Evolutionary conservation across 148 eudicot species (phyloP).

Genomic region (Arctostaphylos glauca): DNA sequence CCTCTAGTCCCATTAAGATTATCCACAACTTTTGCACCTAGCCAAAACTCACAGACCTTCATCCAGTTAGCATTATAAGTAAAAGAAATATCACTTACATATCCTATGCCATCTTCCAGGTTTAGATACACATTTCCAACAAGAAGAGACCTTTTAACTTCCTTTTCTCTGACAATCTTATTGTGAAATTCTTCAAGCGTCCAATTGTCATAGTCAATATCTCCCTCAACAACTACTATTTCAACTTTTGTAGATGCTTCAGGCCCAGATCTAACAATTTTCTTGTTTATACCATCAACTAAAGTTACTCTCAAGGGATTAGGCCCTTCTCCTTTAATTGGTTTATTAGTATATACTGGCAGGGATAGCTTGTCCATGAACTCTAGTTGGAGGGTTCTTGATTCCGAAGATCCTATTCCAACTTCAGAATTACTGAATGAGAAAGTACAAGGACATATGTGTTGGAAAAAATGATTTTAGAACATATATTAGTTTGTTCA

Average conservation of each 20-base stretch:
- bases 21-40: conserved; percentile 15
- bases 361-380: background rate
- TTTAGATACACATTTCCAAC: background rate
- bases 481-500: no score
- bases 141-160: conserved; percentile 15
- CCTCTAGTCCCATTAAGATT: background rate
- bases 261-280: conserved; percentile 14
- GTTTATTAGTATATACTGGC: background rate
- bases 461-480: no score
- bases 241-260: conserved; percentile 17
- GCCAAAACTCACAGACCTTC: background rate
- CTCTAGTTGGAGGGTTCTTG: background rate
- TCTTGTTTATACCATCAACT: background rate
- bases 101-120: conserved; percentile 12
- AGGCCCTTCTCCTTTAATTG: conserved; percentile 13
- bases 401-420: background rate
- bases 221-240: conserved; percentile 14
- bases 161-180: background rate
- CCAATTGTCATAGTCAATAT: background rate
- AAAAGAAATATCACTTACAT: background rate
- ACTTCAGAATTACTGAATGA: background rate
- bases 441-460: background rate
- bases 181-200: background rate
- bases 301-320: conserved; percentile 1
- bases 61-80: background rate